Base-by-base conservation (phyloP, 306 rosid species). In the Dryas octopetala region DNA sequence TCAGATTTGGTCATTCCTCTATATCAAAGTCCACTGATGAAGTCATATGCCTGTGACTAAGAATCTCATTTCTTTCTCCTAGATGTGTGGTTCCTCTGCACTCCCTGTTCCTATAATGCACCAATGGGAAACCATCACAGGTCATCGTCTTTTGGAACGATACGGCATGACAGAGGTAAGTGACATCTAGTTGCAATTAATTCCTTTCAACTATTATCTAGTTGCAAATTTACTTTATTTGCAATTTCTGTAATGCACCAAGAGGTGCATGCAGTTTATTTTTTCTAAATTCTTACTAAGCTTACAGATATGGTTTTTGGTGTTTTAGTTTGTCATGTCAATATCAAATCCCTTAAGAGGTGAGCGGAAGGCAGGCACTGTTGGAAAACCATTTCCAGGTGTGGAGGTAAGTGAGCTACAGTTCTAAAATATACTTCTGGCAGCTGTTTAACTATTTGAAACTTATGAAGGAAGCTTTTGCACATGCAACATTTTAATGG, bases 11-110 rank as follows among this genome's bases (percentile, higher is more conserved):
- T 14, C 43, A 58, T 51, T 52, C 32, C 16, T 59, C 73, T 76
- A 44, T 62, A 23, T 50, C 67, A 3, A 17, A 68, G 59, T 68
- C 68, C 68, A 67, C 38, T 78, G 57, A 75, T 80, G 45, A 70
- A 50, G 46, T 13, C 46, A 23, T 13, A 6, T 12, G 11, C 10
- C 48, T 71, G 11, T 76, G 74, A 43, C 71, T 69, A 38, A 19
- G 9, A 41, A 50, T 45, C 41, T 45, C 66, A 41, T 51, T 45
- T 65, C 9, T 41, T 50, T 55, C 45, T 57, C 26, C 5, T 78
- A 95, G 98, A 95, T 95, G 98, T 88, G 98, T 87, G 98, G 98
- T 69, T 94, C 98, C 79, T 90, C 98, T 57, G 98, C 96, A 15
- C 97, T 95, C 75, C 98, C 97, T 76, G 81, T 83, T 74, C 97